Percentiles rank a stretch among this genome's conserved stretches.
These are phyloP conservation scores for Blastobotrys buckinghamii DNA, from an alignment of 1,139 yeast species.

Conservation along the genomic window DNA sequence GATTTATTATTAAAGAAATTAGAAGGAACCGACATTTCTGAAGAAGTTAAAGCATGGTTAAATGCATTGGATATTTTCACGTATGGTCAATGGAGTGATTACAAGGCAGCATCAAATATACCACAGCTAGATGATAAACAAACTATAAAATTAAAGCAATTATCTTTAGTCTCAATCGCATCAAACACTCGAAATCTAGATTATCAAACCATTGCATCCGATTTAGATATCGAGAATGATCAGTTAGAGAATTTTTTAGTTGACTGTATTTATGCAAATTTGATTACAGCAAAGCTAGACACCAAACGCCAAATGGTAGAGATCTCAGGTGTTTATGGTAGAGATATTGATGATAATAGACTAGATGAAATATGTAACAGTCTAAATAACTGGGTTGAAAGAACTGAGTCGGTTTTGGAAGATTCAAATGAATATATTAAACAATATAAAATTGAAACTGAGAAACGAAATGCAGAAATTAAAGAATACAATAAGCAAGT, in stretches of 20 bases:
- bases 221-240: slow-evolving; percentile 14
- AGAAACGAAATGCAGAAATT: slow-evolving; percentile 1
- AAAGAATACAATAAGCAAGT: slow-evolving; percentile 5
- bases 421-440: slow-evolving; percentile 4
- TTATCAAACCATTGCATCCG: slow-evolving; percentile 13
- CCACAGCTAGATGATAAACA: slow-evolving; percentile 15
- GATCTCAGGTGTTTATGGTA: slow-evolving; percentile 20
- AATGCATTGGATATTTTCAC: slow-evolving; percentile 19
- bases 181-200: slow-evolving; percentile 14
- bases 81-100: slow-evolving; percentile 22
- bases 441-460: slow-evolving; percentile 4
- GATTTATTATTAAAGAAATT: slow-evolving; percentile 12
- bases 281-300: slow-evolving; percentile 24
- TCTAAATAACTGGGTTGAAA: slow-evolving; percentile 12
- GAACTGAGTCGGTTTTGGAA: slow-evolving; percentile 4
- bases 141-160: slow-evolving; percentile 19
- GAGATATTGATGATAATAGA: slow-evolving; percentile 19
- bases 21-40: slow-evolving; percentile 8
- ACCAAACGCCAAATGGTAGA: slow-evolving; percentile 20
- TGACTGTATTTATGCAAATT: slow-evolving; percentile 24
- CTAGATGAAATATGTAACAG: slow-evolving; percentile 16
- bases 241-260: slow-evolving; percentile 24
- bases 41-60: slow-evolving; percentile 11
- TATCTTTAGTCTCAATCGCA: slow-evolving; percentile 20
- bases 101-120: slow-evolving; percentile 4